Evolutionary conservation across 2,329 filamentous ascomycete species (phyloP).

Genomic region (Coniosporium tulheliwenetii): DNA sequence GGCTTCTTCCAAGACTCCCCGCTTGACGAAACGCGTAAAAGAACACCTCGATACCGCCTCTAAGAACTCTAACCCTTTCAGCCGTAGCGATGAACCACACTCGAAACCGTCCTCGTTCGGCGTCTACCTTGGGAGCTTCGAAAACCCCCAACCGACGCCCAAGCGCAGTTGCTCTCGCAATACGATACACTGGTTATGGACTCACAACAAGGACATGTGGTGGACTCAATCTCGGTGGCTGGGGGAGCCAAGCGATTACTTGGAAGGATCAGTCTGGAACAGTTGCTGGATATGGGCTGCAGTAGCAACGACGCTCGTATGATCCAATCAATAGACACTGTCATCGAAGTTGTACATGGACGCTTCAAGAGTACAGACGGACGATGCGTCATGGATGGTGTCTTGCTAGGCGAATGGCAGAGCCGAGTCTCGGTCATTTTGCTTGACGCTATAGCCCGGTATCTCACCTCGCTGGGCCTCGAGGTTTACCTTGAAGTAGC

Average conservation of each 20-base stretch:
- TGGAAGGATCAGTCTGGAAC: slow-evolving; percentile 6
- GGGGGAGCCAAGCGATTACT: slow-evolving; percentile 10
- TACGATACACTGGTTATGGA: slow-evolving; percentile 12
- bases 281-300: slow-evolving; percentile 1
- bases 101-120: slow-evolving; percentile 7
- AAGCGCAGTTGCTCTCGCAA: slow-evolving; percentile 7
- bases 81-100: too few relatives aligned
- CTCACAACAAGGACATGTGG: slow-evolving; percentile 8
- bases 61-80: too few relatives aligned
- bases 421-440: slow-evolving; percentile 13
- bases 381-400: slow-evolving; percentile 20
- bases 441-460: slow-evolving; percentile 15
- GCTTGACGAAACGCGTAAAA: too few relatives aligned
- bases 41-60: too few relatives aligned
- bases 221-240: slow-evolving; percentile 9
- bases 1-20: too few relatives aligned
- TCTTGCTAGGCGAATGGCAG: slow-evolving; percentile 28
- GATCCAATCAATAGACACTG: slow-evolving; percentile 2
- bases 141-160: slow-evolving; percentile 6
- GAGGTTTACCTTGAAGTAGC: slow-evolving; percentile 26
- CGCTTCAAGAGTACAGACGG: slow-evolving; percentile 12
- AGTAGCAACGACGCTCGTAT: slow-evolving; percentile 1
- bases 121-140: slow-evolving; percentile 13
- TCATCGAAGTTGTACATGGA: slow-evolving; percentile 4
- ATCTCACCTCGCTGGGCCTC: slow-evolving; percentile 20